Conservation (phyloP, 2,329 filamentous ascomycete genomes). For the Colletotrichum musicola region DNA sequence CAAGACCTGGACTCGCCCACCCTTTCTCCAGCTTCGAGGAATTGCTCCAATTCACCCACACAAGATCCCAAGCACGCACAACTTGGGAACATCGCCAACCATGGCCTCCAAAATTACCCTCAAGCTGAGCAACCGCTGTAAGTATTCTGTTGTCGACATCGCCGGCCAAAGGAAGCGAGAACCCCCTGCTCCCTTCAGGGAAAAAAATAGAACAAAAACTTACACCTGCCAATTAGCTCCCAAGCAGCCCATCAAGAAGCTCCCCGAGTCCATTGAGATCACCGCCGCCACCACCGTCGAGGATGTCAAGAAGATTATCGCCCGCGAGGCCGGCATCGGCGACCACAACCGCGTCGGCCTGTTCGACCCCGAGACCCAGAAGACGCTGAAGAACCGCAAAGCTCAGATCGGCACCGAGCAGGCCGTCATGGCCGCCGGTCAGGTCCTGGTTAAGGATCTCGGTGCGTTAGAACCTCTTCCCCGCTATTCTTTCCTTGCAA, state of each 20-base stretch:
- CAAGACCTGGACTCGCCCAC: not conserved
- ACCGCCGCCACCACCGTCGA: slow-evolving; percentile 67
- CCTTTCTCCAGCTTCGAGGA: slow-evolving; percentile 13
- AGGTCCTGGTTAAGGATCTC: slow-evolving; percentile 91
- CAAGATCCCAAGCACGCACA: slow-evolving; percentile 6
- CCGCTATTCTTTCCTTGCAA: not conserved
- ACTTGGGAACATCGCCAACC: slow-evolving; percentile 11
- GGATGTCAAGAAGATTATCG: slow-evolving; percentile 69
- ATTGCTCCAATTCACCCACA: slow-evolving; percentile 1
- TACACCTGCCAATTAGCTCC: slow-evolving; percentile 50
- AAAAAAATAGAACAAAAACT: not conserved
- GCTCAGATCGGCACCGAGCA: slow-evolving; percentile 63
- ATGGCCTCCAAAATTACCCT: slow-evolving; percentile 53
- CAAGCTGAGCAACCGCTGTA: slow-evolving; percentile 58
- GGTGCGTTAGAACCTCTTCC: slow-evolving; percentile 65
- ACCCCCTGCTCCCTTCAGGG: too few relatives aligned
- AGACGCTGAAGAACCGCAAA: slow-evolving; percentile 73
- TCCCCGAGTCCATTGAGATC: slow-evolving; percentile 65
- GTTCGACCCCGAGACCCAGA: slow-evolving; percentile 70
- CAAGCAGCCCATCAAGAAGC: slow-evolving; percentile 65
- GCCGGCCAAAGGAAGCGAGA: not conserved
- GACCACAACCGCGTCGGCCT: slow-evolving; percentile 74
- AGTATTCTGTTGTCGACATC: slow-evolving; percentile 16
- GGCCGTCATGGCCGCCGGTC: slow-evolving; percentile 61
- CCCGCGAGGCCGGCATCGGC: slow-evolving; percentile 61